Base-by-base conservation (phyloP, 805 yeast genomes). In the Nakazawaea peltata region DNA sequence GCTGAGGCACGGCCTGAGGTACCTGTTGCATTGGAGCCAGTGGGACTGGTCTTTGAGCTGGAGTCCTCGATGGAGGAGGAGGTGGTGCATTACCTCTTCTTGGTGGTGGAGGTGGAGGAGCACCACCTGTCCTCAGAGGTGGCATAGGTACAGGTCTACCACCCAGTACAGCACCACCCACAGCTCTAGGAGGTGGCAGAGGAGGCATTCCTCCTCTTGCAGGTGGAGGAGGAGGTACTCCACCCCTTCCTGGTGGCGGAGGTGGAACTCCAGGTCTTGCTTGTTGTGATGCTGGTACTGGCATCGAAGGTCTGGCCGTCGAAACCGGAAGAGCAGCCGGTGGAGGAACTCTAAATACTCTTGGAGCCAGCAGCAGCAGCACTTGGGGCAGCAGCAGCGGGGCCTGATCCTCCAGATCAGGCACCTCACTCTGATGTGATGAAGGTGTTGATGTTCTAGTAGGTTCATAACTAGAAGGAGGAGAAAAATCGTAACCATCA, bases 331-430 rank as follows among this genome's bases (percentile, higher is more conserved):
- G 10, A 21, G 32, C 35, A 7, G 29, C 10, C 5, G 29, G 29
- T 13, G 29, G 29, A 5, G 41, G 32, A 10, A 59, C 51, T 43
- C 65, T 55, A 48, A 63, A 62, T 26, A 41, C 38, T 8, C 54
- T 47, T 34, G 47, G 44, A 10, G 45, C 35, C n/a, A 19, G 35
- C 4, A 25, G 19, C 13, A 8, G 25, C 37, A 19, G 31, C 15
- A 26, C 19, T 15, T 8, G 36, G 5, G 9, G 16, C 17, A 25
- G 38, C 32, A 19, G 29, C 40, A 17, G 40, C 27, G 11, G 50
- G 40, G 16, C 42, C 13, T n/a, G n/a, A n/a, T n/a, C n/a, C n/a
- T n/a, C n/a, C n/a, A n/a, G n/a, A n/a, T n/a, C n/a, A 21, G 49
- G 35, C 15, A 44, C 16, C 14, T 48, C 39, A 5, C 44, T 12